Evolutionary conservation across 1,284 basidiomycete species (phyloP).

Genomic region (Papiliotrema laurentii): DNA sequence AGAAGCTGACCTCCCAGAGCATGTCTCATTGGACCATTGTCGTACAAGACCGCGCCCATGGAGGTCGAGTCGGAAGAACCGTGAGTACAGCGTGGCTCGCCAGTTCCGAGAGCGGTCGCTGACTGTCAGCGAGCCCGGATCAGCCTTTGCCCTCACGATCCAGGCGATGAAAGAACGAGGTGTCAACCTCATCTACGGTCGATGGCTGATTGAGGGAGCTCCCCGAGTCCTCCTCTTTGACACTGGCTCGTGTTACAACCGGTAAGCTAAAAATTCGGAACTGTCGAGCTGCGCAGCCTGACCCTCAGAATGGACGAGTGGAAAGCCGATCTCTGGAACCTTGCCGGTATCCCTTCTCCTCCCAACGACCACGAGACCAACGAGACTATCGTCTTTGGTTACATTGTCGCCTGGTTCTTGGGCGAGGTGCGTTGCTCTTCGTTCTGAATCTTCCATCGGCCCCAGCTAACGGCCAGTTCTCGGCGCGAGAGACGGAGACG

Average conservation of each 20-base stretch:
- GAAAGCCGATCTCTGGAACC: conserved; percentile 97
- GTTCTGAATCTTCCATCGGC: background rate
- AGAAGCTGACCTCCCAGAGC: conserved; percentile 9
- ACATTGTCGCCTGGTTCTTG: conserved; percentile 98
- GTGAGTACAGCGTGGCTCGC: conserved; percentile 2
- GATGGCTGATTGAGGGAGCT: conserved; percentile 96
- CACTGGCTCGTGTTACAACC: conserved; percentile 77
- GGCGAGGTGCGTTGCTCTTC: conserved; percentile 67
- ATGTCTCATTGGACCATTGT: conserved; percentile 81
- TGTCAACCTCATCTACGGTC: conserved; percentile 89
- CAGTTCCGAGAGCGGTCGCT: background rate
- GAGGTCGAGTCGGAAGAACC: conserved; percentile 87
- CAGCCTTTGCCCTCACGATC: conserved; percentile 65
- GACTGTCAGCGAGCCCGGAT: conserved; percentile 40
- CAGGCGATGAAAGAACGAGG: conserved; percentile 77
- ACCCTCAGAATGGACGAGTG: conserved; percentile 78
- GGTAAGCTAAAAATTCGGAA: conserved; percentile 22
- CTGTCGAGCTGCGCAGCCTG: background rate
- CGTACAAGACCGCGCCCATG: conserved; percentile 97
- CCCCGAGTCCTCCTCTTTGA: conserved; percentile 94
- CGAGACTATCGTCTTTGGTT: conserved; percentile 98
- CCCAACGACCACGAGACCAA: conserved; percentile 96
- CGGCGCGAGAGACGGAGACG: conserved; percentile 67
- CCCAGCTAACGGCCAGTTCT: conserved; percentile 57
- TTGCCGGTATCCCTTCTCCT: conserved; percentile 93